A percentile compares a stretch with the other conserved stretches of the same genome.
Evolutionary conservation across 257 asterid species (phyloP).

Genomic region (Penstemon newberryi): DNA sequence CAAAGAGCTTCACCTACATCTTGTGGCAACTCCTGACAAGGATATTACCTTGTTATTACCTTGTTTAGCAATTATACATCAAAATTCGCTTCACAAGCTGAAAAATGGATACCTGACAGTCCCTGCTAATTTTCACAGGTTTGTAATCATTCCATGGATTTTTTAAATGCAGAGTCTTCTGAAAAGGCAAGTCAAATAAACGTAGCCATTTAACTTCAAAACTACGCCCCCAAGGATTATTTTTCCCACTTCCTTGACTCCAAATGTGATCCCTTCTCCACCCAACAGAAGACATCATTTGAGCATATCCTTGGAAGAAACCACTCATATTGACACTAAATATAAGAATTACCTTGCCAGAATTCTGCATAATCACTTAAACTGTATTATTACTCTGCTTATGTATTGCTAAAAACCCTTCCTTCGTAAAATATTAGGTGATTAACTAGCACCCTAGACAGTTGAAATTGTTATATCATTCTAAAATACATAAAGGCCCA

Average conservation of each 20-base stretch:
- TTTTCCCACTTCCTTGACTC: slow-evolving; percentile 77
- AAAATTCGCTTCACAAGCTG: slow-evolving; percentile 29
- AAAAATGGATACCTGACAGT: slow-evolving; percentile 72
- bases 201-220: slow-evolving; percentile 86
- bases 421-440: slow-evolving; percentile 17
- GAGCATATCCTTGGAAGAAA: slow-evolving; percentile 98
- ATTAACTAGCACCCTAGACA: slow-evolving; percentile 28
- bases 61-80: slow-evolving; percentile 19
- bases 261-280: slow-evolving; percentile 83
- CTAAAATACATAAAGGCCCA: slow-evolving; percentile 36
- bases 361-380: slow-evolving; percentile 76
- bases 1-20: slow-evolving; percentile 95
- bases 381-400: slow-evolving; percentile 34
- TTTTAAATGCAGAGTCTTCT: slow-evolving; percentile 85
- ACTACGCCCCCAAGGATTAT: slow-evolving; percentile 88
- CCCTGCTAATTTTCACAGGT: slow-evolving; percentile 96
- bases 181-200: slow-evolving; percentile 76
- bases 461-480: slow-evolving; percentile 18
- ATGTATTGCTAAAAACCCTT: slow-evolving; percentile 26
- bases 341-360: slow-evolving; percentile 90
- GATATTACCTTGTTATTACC: slow-evolving; percentile 32
- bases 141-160: slow-evolving; percentile 88
- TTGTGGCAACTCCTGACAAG: slow-evolving; percentile 79
- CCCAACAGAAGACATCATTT: slow-evolving; percentile 88
- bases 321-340: slow-evolving; percentile 99